Evolutionary conservation across 108 stramenopile genomes (phyloP).

Genomic region (Pseudonitzschia multiseries): DNA sequence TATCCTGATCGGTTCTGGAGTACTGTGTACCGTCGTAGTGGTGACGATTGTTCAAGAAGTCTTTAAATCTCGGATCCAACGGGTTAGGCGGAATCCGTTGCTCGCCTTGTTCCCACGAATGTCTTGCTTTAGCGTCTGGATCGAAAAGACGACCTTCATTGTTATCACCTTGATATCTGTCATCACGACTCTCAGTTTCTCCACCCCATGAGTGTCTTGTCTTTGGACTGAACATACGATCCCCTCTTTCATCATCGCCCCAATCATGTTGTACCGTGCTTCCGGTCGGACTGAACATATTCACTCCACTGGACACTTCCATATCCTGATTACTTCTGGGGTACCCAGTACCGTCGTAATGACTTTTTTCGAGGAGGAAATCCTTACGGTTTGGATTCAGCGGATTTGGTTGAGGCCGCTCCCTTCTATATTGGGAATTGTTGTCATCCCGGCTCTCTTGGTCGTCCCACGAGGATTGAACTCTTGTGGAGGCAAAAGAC

Average conservation of each 20-base stretch:
- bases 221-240: background rate
- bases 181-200: background rate
- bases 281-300: slow-evolving; percentile 10
- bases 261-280: background rate
- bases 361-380: slow-evolving; percentile 25
- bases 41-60: slow-evolving; percentile 24
- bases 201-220: background rate
- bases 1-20: slow-evolving; percentile 11
- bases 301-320: slow-evolving; percentile 17
- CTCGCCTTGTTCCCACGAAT: background rate
- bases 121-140: no score
- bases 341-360: slow-evolving; percentile 34
- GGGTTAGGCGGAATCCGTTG: background rate
- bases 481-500: slow-evolving; percentile 14
- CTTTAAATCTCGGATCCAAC: slow-evolving; percentile 15
- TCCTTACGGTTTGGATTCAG: slow-evolving; percentile 21
- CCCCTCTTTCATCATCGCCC: background rate
- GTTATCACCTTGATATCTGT: background rate
- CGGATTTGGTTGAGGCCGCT: slow-evolving; percentile 10
- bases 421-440: background rate
- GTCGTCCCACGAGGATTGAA: slow-evolving; percentile 19
- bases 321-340: slow-evolving; percentile 13
- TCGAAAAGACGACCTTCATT: no score
- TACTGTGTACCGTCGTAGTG: slow-evolving; percentile 37
- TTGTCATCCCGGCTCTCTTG: slow-evolving; percentile 4